Evolutionary conservation across 2,329 filamentous ascomycete species (phyloP), one percentile per base, ranked within the genome.

Genomic region (Xylariaceae sp.): DNA sequence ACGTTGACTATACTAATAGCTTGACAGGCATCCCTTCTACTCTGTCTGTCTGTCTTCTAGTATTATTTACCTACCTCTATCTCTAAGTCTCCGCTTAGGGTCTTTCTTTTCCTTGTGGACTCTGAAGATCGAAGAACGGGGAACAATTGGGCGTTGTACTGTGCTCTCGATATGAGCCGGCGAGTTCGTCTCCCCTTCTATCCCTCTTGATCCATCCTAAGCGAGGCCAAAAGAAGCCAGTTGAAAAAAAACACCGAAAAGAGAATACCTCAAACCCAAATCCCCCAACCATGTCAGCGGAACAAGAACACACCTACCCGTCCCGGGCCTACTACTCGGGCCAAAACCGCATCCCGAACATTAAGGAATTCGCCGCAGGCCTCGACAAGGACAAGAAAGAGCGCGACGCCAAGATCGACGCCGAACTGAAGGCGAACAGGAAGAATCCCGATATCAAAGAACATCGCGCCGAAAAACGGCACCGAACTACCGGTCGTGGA

Each of bases 271-370:
- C 49, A 31, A 39, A 53, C 26, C 29, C 11, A 4, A 12, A 34
- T 19, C 12, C 27, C 8, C 2, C 6, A 47, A 39, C 40, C 54
- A 69, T 69, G 67, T 64, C 66, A 26, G 60, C 61, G 6, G 63
- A 67, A 42, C 52, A 67, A 47, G 50, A 69, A 30, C 66, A 68
- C 11, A 55, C 60, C 8, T 54, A 51, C n/a, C 66, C 65, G 5
- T 60, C 51, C 4, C 56, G 61, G 26, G 65, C 63, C 4, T 87
- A 91, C 69, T 96, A 95, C 76, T 92, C 88, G 32, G 90, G 86
- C 50, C 73, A 72, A 56, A 95, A 96, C 70, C 88, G 88, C 29
- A 84, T 97, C 51, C 92, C 92, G 5, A 96, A 90, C 53, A 87
- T 96, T 62, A 85, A 87, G 67, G 82, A 92, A 70, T 95, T 96